phyloP scores from a whole-genome alignment of 441 rosid species.

The Brassica hybrid region DNA sequence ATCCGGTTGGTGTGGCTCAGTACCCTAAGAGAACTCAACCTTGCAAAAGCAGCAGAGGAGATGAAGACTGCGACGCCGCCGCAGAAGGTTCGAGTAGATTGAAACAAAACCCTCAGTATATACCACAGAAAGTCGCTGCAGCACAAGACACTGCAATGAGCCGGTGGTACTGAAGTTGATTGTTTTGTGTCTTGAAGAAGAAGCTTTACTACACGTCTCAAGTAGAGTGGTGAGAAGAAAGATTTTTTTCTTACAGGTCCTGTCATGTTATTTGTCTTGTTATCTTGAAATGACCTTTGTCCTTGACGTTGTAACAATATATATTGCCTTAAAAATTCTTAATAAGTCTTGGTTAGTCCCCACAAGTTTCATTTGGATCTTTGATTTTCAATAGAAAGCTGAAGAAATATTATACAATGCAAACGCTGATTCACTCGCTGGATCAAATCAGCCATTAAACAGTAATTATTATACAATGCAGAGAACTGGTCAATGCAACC shows the following conservation, averaged over 20 bases:
- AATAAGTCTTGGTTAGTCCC: conserved; percentile 1
- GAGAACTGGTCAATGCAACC: conserved; percentile 50
- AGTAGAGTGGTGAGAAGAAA: conserved; percentile 12
- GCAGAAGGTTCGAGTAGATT: conserved; percentile 62
- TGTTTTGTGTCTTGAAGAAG: background rate
- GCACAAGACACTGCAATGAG: conserved; percentile 79
- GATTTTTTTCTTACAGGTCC: background rate
- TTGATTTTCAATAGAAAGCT: background rate
- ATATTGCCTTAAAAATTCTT: conserved; percentile 3
- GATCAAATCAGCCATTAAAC: conserved; percentile 15
- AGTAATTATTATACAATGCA: conserved; percentile 32
- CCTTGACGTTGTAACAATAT: conserved; percentile 20
- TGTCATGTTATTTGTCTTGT: conserved; percentile 29
- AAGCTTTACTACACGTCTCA: conserved; percentile 4
- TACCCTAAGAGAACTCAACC: conserved; percentile 74
- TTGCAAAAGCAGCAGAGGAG: conserved; percentile 74
- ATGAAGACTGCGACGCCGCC: conserved; percentile 56
- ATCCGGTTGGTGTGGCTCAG: conserved; percentile 64
- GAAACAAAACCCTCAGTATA: conserved; percentile 87
- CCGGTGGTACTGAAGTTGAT: conserved; percentile 66
- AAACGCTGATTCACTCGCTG: background rate
- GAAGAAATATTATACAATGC: conserved; percentile 1
- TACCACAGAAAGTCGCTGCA: conserved; percentile 90
- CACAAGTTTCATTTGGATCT: conserved; percentile 15
- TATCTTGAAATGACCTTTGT: conserved; percentile 4